Percentiles rank a stretch among this genome's conserved stretches.
These are phyloP conservation scores for Austroboletus novae-zelandiae DNA, from an alignment of 1,284 basidiomycete genomes.

Conservation along the genomic window DNA sequence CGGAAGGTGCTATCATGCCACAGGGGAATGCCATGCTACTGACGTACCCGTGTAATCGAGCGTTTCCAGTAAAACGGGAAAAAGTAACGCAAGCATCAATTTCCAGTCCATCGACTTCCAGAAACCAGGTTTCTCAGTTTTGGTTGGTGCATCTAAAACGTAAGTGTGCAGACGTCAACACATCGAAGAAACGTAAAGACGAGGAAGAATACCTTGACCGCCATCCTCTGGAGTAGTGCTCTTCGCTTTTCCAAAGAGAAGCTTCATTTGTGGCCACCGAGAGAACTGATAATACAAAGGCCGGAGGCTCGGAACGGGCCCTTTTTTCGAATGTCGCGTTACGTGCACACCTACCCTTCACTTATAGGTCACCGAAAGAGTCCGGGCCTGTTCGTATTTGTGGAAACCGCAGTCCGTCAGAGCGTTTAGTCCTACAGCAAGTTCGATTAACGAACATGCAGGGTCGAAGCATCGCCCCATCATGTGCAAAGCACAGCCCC, in stretches of 20 bases:
- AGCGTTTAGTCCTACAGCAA: too few relatives aligned
- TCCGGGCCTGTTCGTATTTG: too few relatives aligned
- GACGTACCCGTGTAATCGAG: conserved; percentile 43
- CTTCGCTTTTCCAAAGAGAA: conserved; percentile 6
- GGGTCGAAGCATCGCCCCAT: too few relatives aligned
- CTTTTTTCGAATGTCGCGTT: too few relatives aligned
- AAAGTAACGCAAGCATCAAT: conserved; percentile 27
- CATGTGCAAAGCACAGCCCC: too few relatives aligned
- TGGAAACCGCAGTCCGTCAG: too few relatives aligned
- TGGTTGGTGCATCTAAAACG: conserved; percentile 1
- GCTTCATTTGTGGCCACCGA: conserved; percentile 10
- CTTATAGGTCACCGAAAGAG: too few relatives aligned
- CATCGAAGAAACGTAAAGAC: background rate
- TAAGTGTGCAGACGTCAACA: background rate
- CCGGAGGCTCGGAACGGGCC: too few relatives aligned
- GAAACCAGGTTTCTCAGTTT: conserved; percentile 14
- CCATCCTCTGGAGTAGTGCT: background rate
- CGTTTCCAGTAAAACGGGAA: conserved; percentile 33
- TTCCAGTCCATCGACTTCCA: conserved; percentile 28
- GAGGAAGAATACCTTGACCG: conserved; percentile 7
- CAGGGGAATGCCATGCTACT: background rate
- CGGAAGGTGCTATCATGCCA: background rate
- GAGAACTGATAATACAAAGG: too few relatives aligned
- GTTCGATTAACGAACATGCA: too few relatives aligned
- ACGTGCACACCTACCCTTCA: too few relatives aligned